Evolutionary conservation across 2,329 filamentous ascomycete species (phyloP).

Genomic region (Graphiopsis chlorocephala): DNA sequence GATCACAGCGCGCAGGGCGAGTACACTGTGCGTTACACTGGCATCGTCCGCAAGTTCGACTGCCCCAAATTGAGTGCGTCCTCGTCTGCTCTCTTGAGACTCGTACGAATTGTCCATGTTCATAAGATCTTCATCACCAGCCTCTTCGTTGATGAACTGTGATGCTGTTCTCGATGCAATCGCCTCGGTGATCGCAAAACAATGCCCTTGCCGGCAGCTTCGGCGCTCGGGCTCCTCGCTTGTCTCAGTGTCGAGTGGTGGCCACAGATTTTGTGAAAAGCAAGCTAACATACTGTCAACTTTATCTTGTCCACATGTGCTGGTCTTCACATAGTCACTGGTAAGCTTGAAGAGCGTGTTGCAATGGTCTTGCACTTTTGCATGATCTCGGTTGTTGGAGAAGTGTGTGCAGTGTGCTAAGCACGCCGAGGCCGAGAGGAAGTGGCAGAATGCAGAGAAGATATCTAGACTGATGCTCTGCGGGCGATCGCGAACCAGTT

Average conservation of each 20-base stretch:
- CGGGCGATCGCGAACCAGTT: slow-evolving; percentile 14
- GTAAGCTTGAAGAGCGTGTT: slow-evolving; percentile 32
- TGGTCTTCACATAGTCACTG: slow-evolving; percentile 34
- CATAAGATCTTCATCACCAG: slow-evolving; percentile 49
- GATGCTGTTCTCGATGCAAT: slow-evolving; percentile 21
- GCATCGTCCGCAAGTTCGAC: slow-evolving; percentile 48
- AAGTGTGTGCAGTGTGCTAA: slow-evolving; percentile 28
- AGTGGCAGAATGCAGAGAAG: slow-evolving; percentile 13
- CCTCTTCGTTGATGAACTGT: slow-evolving; percentile 45
- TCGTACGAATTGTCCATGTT: slow-evolving; percentile 65
- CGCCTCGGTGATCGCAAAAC: slow-evolving; percentile 18
- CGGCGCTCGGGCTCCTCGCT: neutral
- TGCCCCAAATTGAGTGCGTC: slow-evolving; percentile 34
- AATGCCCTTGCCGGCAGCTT: slow-evolving; percentile 20
- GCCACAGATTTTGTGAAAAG: slow-evolving; percentile 1
- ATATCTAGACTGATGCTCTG: slow-evolving; percentile 9
- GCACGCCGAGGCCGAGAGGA: slow-evolving; percentile 23
- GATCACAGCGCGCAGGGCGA: slow-evolving; percentile 21
- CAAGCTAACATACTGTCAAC: slow-evolving; percentile 34
- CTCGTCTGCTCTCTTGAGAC: slow-evolving; percentile 54
- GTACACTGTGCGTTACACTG: slow-evolving; percentile 23
- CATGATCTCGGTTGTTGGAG: slow-evolving; percentile 27
- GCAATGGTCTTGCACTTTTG: slow-evolving; percentile 29
- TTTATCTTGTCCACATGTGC: slow-evolving; percentile 42
- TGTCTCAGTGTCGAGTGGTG: slow-evolving; percentile 1